Evolutionary conservation across 108 stramenopile genomes (phyloP).

Genomic region (Fistulifera solaris): DNA sequence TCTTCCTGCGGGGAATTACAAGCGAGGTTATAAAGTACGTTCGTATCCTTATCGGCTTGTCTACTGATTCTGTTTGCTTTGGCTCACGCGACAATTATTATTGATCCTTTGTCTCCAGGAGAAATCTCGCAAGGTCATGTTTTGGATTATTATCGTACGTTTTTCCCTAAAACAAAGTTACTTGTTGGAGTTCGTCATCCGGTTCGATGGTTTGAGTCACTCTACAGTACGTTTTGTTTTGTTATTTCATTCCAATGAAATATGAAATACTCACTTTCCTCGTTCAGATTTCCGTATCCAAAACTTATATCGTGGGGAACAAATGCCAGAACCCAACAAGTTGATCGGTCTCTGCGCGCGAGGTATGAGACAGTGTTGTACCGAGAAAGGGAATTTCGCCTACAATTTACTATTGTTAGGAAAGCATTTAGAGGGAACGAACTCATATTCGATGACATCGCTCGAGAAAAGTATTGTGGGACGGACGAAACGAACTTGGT

Average conservation of each 20-base stretch:
- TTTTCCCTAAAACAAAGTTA: slow-evolving; percentile 13
- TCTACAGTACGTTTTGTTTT: slow-evolving; percentile 13
- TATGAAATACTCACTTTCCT: no score
- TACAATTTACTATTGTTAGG: neutral
- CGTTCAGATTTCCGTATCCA: slow-evolving; percentile 8
- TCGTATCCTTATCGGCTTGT: no score
- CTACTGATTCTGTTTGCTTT: no score
- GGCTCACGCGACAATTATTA: no score
- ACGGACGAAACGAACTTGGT: neutral
- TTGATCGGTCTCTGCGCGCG: neutral
- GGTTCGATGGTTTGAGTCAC: slow-evolving; percentile 13
- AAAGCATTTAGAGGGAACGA: neutral
- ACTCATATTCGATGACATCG: neutral
- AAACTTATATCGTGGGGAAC: neutral
- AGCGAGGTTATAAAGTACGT: slow-evolving; percentile 1
- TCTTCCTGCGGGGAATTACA: neutral
- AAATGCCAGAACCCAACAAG: neutral
- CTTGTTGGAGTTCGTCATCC: slow-evolving; percentile 20
- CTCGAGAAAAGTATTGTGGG: slow-evolving; percentile 1
- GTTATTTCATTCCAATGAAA: no score
- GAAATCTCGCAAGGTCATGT: slow-evolving; percentile 7
- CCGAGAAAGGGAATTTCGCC: slow-evolving; percentile 6
- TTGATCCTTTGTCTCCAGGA: slow-evolving; percentile 10
- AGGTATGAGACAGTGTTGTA: slow-evolving; percentile 2
- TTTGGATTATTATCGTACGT: slow-evolving; percentile 9